Percentiles rank a stretch among this genome's conserved stretches.
These are phyloP conservation scores for Solanum chacoense DNA, from an alignment of 305 asterid genomes.

Conservation along the genomic window DNA sequence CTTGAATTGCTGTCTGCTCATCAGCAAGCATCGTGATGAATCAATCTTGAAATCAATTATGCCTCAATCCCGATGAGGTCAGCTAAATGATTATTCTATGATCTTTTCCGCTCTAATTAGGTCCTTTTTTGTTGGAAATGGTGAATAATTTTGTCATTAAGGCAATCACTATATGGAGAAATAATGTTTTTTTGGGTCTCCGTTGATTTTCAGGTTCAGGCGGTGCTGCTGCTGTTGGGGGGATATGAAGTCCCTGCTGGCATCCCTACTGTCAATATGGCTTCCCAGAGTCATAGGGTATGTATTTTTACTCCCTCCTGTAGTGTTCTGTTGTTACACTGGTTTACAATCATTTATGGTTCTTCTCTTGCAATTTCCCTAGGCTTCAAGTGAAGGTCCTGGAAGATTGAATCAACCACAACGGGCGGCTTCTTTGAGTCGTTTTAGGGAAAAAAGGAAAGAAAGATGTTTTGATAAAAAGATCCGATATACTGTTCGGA, in stretches of 20 bases:
- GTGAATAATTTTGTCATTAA: not conserved
- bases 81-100: not conserved
- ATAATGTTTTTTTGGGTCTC: not conserved
- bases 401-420: constrained; percentile 79
- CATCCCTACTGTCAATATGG: constrained; percentile 51
- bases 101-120: not conserved
- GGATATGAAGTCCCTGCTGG: constrained; percentile 60
- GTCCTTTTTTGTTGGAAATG: not conserved
- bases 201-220: constrained; percentile 30
- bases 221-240: constrained; percentile 53
- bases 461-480: constrained; percentile 91
- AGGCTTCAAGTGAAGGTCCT: constrained; percentile 64
- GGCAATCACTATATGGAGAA: not conserved
- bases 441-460: constrained; percentile 92
- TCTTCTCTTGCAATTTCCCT: constrained; percentile 13
- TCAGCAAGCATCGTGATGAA: not conserved
- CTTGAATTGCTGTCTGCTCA: not conserved
- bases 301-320: not conserved
- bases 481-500: constrained; percentile 87
- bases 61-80: not conserved
- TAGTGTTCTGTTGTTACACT: not conserved
- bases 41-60: not conserved
- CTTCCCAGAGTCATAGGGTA: constrained; percentile 66
- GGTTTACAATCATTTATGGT: constrained; percentile 8
- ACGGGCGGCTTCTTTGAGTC: constrained; percentile 79